Evolutionary conservation across 169 alveolate species (phyloP).

Genomic region (Neospora caninum): DNA sequence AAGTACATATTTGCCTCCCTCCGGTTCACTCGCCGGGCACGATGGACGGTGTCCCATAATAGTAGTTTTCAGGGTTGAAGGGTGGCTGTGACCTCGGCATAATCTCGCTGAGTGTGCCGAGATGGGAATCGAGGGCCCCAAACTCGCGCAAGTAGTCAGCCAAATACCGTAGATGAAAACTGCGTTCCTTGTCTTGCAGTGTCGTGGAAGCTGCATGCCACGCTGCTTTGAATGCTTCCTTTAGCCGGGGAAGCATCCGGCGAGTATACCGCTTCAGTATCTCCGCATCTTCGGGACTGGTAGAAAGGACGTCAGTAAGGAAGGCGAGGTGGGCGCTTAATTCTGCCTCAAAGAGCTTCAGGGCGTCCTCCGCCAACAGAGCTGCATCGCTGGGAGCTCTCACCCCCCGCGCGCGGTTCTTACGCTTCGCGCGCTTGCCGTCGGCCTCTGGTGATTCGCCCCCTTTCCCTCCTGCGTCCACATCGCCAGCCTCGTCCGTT

Average conservation of each 20-base stretch:
- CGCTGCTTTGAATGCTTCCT: not conserved
- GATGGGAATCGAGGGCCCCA: not conserved
- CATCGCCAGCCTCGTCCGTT: too few relatives aligned
- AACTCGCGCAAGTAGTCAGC: slow-evolving; percentile 1
- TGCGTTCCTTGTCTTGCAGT: not conserved
- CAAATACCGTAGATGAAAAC: slow-evolving; percentile 3
- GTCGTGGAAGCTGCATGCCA: not conserved
- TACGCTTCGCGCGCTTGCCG: not conserved
- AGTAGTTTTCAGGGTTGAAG: not conserved
- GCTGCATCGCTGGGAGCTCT: not conserved
- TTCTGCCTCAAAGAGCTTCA: not conserved
- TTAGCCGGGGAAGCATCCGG: slow-evolving; percentile 4
- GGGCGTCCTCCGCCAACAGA: not conserved
- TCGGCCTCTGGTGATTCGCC: not conserved
- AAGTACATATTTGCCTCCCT: too few relatives aligned
- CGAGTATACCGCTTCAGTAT: not conserved
- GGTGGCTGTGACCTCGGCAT: not conserved
- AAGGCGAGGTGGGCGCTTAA: not conserved
- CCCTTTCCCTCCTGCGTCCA: too few relatives aligned
- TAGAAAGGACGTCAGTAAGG: not conserved
- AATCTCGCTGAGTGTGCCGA: not conserved
- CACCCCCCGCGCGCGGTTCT: not conserved
- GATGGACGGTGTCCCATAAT: slow-evolving; percentile 3
- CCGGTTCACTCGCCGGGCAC: not conserved
- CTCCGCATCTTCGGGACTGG: not conserved